Conservation (phyloP, 306 rosid species). For the Sesbania bispinosa region DNA sequence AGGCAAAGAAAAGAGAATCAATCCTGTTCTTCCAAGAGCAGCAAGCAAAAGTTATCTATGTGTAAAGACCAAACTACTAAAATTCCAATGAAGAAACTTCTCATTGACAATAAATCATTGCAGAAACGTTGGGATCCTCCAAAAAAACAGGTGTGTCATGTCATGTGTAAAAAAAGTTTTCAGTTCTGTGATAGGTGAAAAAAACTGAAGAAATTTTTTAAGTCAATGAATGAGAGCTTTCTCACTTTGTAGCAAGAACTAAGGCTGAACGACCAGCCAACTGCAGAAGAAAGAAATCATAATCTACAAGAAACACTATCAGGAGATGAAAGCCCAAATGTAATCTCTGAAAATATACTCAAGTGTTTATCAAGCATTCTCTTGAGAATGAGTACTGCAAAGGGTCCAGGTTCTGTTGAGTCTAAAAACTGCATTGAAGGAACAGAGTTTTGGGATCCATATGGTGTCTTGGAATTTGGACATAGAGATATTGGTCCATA, state of each 20-base stretch:
- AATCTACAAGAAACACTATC: conserved; percentile 26
- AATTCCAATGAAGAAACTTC: conserved; percentile 45
- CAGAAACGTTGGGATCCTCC: conserved; percentile 43
- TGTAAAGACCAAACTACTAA: conserved; percentile 26
- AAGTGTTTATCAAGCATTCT: conserved; percentile 83
- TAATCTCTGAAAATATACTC: conserved; percentile 65
- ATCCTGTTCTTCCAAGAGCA: conserved; percentile 37
- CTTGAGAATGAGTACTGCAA: conserved; percentile 56
- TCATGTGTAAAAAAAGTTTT: background rate
- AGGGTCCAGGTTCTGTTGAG: conserved; percentile 31
- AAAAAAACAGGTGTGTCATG: conserved; percentile 52
- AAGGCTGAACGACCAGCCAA: too few relatives aligned
- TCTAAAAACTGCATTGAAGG: conserved; percentile 29
- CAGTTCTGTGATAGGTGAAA: background rate
- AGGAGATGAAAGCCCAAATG: conserved; percentile 67
- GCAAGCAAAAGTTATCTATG: conserved; percentile 38
- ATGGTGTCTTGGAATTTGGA: conserved; percentile 59
- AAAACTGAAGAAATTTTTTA: background rate
- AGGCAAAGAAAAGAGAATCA: conserved; percentile 64
- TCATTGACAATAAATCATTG: conserved; percentile 41
- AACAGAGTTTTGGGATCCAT: conserved; percentile 57
- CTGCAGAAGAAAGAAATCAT: too few relatives aligned
- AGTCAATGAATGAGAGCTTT: conserved; percentile 24
- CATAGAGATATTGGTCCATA: conserved; percentile 70
- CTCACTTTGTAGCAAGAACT: conserved; percentile 49